phyloP scores from a whole-genome alignment of 1,284 basidiomycete genomes.

The Agroathelia rolfsii region DNA sequence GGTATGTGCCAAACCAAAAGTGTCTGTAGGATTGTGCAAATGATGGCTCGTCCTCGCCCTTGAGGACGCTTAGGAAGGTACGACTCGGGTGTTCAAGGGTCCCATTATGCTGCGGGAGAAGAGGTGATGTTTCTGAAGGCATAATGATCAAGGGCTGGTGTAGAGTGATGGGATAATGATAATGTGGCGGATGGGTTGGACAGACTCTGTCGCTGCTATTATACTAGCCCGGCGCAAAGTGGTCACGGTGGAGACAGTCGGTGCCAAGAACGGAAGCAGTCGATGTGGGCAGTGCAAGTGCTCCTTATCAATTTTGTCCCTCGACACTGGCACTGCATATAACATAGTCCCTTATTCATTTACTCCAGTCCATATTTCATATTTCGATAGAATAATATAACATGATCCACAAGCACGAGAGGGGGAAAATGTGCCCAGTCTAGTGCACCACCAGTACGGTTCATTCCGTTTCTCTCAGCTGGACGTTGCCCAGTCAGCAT shows the following conservation, averaged over 20 bases:
- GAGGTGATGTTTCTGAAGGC: conserved; percentile 31
- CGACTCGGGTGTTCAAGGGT: conserved; percentile 17
- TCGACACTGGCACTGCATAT: too few species aligned
- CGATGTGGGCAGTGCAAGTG: too few species aligned
- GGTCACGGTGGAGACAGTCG: too few species aligned
- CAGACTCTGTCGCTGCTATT: too few species aligned
- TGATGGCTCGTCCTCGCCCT: conserved; percentile 49
- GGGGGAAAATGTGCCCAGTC: conserved; percentile 6
- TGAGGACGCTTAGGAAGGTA: conserved; percentile 34
- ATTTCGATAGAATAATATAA: too few species aligned
- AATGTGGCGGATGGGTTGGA: too few species aligned
- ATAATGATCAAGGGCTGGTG: conserved; percentile 10
- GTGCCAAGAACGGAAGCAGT: too few species aligned
- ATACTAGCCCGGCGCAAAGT: too few species aligned
- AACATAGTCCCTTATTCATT: too few species aligned
- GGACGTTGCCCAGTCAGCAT: neutral
- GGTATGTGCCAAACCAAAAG: conserved; percentile 63
- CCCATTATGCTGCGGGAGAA: conserved; percentile 33
- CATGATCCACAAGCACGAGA: conserved; percentile 7
- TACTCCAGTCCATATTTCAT: too few species aligned
- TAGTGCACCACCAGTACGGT: conserved; percentile 11
- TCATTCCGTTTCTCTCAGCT: conserved; percentile 1
- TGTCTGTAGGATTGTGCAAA: conserved; percentile 54
- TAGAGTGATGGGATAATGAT: conserved; percentile 18
- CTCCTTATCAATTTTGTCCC: too few species aligned